Percentiles rank a stretch among this genome's conserved stretches.
Evolutionary conservation across 345 rosid genomes (phyloP).

Genomic region (Eucalyptus regnans): DNA sequence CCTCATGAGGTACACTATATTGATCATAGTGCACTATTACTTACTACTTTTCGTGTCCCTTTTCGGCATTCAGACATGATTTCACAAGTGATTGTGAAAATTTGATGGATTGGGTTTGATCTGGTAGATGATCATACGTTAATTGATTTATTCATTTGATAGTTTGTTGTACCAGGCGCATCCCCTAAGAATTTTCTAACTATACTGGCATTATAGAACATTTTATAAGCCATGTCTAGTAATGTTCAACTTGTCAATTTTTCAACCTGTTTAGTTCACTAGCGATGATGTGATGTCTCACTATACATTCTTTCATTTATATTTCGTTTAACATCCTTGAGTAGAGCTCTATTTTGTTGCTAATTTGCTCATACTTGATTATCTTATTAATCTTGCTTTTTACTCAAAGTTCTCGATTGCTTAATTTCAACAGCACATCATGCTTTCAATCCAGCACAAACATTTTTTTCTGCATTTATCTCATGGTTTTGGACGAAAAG

Average conservation of each 20-base stretch:
- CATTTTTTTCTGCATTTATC: background rate
- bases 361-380: background rate
- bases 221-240: background rate
- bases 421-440: background rate
- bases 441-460: background rate
- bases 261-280: accelerated
- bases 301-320: background rate
- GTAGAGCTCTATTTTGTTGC: background rate
- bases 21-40: background rate
- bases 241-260: background rate
- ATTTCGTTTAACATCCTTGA: background rate
- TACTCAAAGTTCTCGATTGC: background rate
- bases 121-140: background rate
- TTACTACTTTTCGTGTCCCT: background rate
- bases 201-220: background rate
- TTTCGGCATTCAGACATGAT: accelerated
- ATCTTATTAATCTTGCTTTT: background rate
- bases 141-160: background rate
- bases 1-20: background rate
- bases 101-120: background rate
- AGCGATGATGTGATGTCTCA: background rate
- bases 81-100: background rate
- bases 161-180: accelerated
- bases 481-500: background rate
- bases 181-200: background rate